Percentiles rank a stretch among this genome's conserved stretches.
Evolutionary conservation across 1,284 basidiomycete genomes (phyloP).

Genomic region (Ustilago loliicola): DNA sequence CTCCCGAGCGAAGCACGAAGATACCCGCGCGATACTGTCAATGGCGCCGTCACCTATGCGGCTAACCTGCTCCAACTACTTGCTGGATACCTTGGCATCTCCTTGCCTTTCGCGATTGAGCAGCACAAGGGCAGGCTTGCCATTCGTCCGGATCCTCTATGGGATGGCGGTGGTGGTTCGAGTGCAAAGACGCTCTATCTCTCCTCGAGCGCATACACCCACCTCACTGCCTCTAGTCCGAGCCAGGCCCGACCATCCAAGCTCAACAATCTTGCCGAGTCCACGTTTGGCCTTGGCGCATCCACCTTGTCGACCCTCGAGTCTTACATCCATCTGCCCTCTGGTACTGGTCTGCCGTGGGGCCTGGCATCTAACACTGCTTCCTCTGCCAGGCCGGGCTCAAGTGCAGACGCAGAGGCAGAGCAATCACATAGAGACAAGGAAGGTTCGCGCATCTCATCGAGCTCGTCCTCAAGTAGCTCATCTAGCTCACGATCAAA

Average conservation of each 20-base stretch:
- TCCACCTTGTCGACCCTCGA: conserved; percentile 58
- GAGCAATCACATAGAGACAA: conserved; percentile 4
- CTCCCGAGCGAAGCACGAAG: conserved; percentile 53
- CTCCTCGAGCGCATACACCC: conserved; percentile 42
- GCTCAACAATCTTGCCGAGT: conserved; percentile 49
- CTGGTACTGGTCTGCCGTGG: conserved; percentile 42
- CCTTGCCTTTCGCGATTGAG: conserved; percentile 54
- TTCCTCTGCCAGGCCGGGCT: neutral
- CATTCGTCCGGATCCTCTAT: conserved; percentile 54
- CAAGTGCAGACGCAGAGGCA: conserved; percentile 2
- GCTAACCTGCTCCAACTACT: conserved; percentile 52
- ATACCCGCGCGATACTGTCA: conserved; percentile 52
- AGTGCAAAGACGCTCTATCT: conserved; percentile 54
- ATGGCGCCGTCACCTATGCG: conserved; percentile 54
- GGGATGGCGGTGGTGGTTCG: conserved; percentile 50
- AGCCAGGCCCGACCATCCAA: conserved; percentile 15
- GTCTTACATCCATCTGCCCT: conserved; percentile 54
- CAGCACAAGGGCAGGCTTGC: conserved; percentile 42
- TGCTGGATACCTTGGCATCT: conserved; percentile 54
- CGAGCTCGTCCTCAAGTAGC: neutral
- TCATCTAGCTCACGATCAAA: conserved; percentile 23
- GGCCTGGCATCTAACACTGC: conserved; percentile 25
- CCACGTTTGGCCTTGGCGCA: conserved; percentile 51
- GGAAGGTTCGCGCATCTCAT: neutral
- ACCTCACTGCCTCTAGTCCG: conserved; percentile 29